Percentiles rank a stretch among this genome's conserved stretches.
These are phyloP conservation scores for Amaranthus tricolor DNA, from an alignment of 179 eudicot species.

Conservation along the genomic window DNA sequence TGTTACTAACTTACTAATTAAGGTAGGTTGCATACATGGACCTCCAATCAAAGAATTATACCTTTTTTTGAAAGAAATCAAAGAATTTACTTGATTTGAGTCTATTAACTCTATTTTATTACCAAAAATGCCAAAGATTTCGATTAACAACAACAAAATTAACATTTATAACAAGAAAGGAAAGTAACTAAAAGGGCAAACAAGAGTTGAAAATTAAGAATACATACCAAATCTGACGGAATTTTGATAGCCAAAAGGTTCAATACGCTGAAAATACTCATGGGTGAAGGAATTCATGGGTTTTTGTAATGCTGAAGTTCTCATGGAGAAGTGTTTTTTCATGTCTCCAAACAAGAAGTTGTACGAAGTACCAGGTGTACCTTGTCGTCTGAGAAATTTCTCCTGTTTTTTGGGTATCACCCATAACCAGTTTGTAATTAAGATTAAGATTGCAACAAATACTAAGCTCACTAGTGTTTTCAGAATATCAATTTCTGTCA, in stretches of 20 bases:
- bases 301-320: conserved; percentile 22
- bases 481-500: background rate
- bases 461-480: background rate
- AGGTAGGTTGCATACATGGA: too few species aligned
- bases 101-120: too few species aligned
- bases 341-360: conserved; percentile 40
- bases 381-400: conserved; percentile 42
- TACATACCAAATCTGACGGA: conserved; percentile 27
- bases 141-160: too few species aligned
- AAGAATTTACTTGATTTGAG: too few species aligned
- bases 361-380: conserved; percentile 43
- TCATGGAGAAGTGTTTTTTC: conserved; percentile 31
- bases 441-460: conserved; percentile 7
- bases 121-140: too few species aligned
- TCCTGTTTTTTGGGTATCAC: conserved; percentile 45
- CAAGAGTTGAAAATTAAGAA: too few species aligned
- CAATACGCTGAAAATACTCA: conserved; percentile 26
- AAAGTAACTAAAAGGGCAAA: too few species aligned
- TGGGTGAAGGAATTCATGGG: conserved; percentile 32
- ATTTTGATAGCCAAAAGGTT: conserved; percentile 28
- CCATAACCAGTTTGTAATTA: conserved; percentile 43
- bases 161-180: too few species aligned
- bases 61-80: too few species aligned
- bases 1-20: too few species aligned
- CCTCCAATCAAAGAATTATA: too few species aligned